phyloP scores from a whole-genome alignment of 176 grass and related monocot genomes.

The Rhynchospora pubera region DNA sequence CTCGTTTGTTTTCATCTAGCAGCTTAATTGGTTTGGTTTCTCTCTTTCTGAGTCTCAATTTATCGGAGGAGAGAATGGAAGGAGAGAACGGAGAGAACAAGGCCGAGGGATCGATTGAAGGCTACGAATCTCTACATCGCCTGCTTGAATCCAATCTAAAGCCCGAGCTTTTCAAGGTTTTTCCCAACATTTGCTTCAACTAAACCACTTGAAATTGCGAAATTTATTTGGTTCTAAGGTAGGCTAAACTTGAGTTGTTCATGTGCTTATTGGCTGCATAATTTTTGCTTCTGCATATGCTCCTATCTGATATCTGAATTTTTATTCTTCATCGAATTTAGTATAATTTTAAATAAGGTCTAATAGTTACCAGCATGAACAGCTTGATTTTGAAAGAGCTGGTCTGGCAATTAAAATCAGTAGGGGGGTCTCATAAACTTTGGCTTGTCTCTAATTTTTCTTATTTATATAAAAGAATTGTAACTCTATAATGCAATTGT shows the following conservation, averaged over 20 bases:
- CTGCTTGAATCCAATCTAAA: conserved; percentile 81
- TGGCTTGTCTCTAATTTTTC: background rate
- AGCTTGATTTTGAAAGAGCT: background rate
- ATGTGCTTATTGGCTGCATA: background rate
- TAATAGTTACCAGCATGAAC: background rate
- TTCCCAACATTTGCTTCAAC: background rate
- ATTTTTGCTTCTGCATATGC: background rate
- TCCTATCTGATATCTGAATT: background rate
- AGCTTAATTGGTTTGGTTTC: background rate
- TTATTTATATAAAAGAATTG: background rate
- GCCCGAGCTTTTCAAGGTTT: conserved; percentile 75
- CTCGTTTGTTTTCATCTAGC: background rate
- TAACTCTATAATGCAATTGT: conserved; percentile 5
- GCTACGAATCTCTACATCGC: conserved; percentile 77
- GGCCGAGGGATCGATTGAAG: conserved; percentile 49
- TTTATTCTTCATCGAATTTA: background rate
- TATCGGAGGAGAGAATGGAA: background rate
- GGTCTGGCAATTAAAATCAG: background rate
- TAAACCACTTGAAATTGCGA: background rate
- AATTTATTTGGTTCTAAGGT: background rate
- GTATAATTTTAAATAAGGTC: background rate
- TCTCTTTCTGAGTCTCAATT: background rate
- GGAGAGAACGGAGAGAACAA: conserved; percentile 17
- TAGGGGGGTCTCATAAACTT: background rate
- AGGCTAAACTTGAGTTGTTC: background rate